Percentiles rank a stretch among this genome's conserved stretches.
Conservation (phyloP, 768 basidiomycete species). For the Punctularia strigosozonata region DNA sequence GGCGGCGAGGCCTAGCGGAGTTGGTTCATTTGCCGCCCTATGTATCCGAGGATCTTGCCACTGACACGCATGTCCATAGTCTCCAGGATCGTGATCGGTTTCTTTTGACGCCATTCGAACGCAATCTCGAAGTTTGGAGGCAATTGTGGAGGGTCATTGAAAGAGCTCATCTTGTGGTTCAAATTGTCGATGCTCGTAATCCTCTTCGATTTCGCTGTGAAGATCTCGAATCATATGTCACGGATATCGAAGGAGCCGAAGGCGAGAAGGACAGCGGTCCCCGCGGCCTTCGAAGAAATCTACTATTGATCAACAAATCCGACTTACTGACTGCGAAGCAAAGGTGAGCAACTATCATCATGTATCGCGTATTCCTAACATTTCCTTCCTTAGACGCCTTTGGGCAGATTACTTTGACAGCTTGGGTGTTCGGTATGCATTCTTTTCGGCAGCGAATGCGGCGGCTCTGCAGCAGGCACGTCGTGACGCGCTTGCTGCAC, state of each 20-base stretch:
- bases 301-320: constrained; percentile 91
- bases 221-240: constrained; percentile 79
- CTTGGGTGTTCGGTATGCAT: constrained; percentile 68
- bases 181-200: constrained; percentile 95
- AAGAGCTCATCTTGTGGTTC: constrained; percentile 86
- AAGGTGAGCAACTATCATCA: constrained; percentile 36
- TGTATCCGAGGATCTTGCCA: neutral
- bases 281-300: constrained; percentile 57
- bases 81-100: constrained; percentile 81
- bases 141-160: constrained; percentile 97
- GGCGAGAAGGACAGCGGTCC: constrained; percentile 69
- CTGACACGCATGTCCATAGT: constrained; percentile 24
- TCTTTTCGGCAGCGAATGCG: constrained; percentile 89
- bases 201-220: constrained; percentile 88
- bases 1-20: constrained; percentile 88
- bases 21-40: constrained; percentile 35
- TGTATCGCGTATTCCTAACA: neutral
- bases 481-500: constrained; percentile 28
- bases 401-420: constrained; percentile 93
- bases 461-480: constrained; percentile 71
- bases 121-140: constrained; percentile 95
- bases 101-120: constrained; percentile 92
- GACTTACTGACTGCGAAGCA: constrained; percentile 83
- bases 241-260: constrained; percentile 73
- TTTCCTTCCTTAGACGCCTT: constrained; percentile 33